phyloP scores from a whole-genome alignment of 2,329 filamentous ascomycete genomes.

The Talaromyces atroroseus region DNA sequence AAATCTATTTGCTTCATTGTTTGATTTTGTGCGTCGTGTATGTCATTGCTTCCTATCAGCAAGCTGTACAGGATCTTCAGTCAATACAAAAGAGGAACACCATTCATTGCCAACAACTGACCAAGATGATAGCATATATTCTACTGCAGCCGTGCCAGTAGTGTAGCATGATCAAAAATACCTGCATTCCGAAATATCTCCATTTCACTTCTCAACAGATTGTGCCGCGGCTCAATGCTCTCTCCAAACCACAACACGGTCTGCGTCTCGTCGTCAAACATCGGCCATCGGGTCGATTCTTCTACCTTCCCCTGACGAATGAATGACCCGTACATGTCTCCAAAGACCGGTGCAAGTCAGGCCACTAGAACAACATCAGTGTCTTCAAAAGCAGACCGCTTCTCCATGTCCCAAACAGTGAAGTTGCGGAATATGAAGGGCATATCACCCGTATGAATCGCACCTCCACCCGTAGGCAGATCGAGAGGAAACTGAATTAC shows the following conservation, averaged over 20 bases:
- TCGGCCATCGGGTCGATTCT: not conserved
- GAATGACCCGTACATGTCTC: not conserved
- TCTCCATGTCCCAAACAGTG: not conserved
- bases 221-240: not conserved
- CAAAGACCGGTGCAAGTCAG: not conserved
- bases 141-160: not conserved
- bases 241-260: not conserved
- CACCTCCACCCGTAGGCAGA: not conserved
- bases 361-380: not conserved
- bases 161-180: not conserved
- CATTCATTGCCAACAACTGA: too few relatives aligned
- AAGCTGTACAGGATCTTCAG: too few relatives aligned
- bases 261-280: not conserved
- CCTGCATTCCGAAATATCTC: not conserved
- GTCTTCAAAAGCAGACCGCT: not conserved
- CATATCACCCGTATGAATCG: conserved; percentile 1
- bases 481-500: not conserved
- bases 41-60: too few relatives aligned
- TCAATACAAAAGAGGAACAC: too few relatives aligned
- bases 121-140: too few relatives aligned
- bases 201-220: not conserved
- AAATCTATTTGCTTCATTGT: too few relatives aligned
- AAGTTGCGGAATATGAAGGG: not conserved
- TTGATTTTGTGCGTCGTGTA: too few relatives aligned
- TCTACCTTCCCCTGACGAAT: not conserved